phyloP scores from a whole-genome alignment of 371 early-diverging fungal genomes.

The Gilbertella persicaria region DNA sequence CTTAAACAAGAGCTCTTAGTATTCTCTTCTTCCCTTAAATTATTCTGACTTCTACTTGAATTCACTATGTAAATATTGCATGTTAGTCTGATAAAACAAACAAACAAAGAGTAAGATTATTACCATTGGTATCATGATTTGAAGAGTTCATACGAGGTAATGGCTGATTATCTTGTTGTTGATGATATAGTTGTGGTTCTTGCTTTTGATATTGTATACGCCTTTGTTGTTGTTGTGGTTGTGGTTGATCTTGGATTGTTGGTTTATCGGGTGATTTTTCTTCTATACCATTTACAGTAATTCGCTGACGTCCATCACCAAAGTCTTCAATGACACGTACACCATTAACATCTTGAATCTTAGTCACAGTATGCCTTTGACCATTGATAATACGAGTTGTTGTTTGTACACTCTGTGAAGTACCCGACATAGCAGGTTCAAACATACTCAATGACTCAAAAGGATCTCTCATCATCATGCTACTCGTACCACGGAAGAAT shows the following conservation, averaged over 20 bases:
- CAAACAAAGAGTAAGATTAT: no score
- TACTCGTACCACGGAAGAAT: not conserved
- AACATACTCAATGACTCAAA: not conserved
- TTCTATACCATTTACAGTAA: slow-evolving; percentile 20
- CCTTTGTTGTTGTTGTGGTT: not conserved
- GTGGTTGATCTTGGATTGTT: not conserved
- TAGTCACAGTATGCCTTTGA: slow-evolving; percentile 17
- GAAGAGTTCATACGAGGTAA: no score
- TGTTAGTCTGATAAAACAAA: no score
- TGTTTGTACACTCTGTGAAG: slow-evolving; percentile 13
- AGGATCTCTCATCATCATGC: not conserved
- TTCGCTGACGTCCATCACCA: slow-evolving; percentile 20
- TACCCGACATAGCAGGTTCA: not conserved
- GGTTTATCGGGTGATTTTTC: no score
- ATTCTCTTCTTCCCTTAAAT: no score
- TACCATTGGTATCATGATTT: no score
- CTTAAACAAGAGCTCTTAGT: no score
- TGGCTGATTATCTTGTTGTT: no score
- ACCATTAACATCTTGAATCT: slow-evolving; percentile 18
- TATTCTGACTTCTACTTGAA: no score
- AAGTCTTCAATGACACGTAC: slow-evolving; percentile 20
- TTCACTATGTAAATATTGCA: no score
- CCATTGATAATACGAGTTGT: slow-evolving; percentile 22
- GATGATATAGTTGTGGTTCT: no score
- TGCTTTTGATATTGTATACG: no score